Conservation (phyloP, 768 basidiomycete species). For the Mycena sanguinolenta region DNA sequence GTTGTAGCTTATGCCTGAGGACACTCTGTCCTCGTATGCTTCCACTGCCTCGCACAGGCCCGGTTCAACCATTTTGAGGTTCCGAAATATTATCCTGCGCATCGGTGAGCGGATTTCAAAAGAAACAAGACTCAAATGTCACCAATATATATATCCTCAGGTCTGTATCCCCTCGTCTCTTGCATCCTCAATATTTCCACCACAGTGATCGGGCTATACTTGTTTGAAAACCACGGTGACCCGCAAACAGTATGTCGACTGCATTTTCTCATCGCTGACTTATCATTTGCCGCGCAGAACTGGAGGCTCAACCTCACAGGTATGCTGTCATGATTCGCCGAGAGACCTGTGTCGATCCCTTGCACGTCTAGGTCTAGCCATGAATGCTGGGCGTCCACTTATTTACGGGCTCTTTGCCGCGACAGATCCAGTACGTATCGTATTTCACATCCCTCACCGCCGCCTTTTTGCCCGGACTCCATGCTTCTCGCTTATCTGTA, state of each 20-base stretch:
- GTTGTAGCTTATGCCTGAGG: too few species aligned
- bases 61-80: neutral
- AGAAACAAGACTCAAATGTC: neutral
- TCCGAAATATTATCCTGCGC: conserved; percentile 2
- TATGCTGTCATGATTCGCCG: neutral
- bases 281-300: neutral
- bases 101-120: neutral
- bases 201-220: too few species aligned
- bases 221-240: too few species aligned
- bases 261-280: neutral
- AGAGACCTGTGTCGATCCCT: neutral
- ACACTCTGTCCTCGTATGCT: too few species aligned
- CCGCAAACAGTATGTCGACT: conserved; percentile 2
- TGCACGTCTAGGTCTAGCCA: conserved; percentile 1
- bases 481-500: too few species aligned
- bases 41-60: too few species aligned
- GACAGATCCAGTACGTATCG: conserved; percentile 2
- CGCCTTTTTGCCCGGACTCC: too few species aligned
- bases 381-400: neutral
- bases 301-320: neutral
- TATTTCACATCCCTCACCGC: too few species aligned
- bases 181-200: conserved; percentile 13
- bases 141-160: neutral
- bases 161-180: conserved; percentile 6
- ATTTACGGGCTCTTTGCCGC: conserved; percentile 2